Conservation (phyloP, 1,284 basidiomycete genomes). For the Xerocomus amazonicus region DNA sequence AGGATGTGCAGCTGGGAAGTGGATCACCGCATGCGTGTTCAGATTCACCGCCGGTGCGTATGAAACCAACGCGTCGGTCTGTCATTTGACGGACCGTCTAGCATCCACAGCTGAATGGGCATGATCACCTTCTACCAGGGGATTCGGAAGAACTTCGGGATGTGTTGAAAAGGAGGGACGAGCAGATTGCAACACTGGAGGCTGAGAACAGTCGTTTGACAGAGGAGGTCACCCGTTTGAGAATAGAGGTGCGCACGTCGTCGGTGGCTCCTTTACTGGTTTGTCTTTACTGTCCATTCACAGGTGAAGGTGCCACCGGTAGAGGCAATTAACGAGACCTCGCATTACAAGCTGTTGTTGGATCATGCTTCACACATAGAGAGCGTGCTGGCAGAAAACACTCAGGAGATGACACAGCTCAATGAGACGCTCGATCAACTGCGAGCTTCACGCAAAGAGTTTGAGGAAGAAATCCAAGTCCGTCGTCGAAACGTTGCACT, state of each 20-base stretch:
- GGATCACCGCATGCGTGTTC: conserved; percentile 15
- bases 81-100: conserved; percentile 11
- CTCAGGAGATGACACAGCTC: conserved; percentile 36
- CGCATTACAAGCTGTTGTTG: conserved; percentile 47
- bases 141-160: conserved; percentile 41
- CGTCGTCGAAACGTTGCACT: conserved; percentile 16
- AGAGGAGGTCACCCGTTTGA: conserved; percentile 40
- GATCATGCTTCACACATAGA: conserved; percentile 45
- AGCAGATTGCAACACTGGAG: conserved; percentile 38
- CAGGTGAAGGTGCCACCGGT: conserved; percentile 46
- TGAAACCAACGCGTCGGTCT: conserved; percentile 27
- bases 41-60: conserved; percentile 62
- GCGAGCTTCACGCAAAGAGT: conserved; percentile 40
- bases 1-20: conserved; percentile 30
- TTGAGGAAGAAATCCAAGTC: conserved; percentile 47
- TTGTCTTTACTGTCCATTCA: conserved; percentile 11
- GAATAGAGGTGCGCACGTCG: conserved; percentile 41
- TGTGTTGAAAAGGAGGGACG: conserved; percentile 35
- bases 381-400: conserved; percentile 36
- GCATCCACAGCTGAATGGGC: conserved; percentile 27
- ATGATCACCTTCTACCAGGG: conserved; percentile 21
- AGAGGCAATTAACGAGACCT: conserved; percentile 44
- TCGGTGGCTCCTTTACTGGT: not conserved
- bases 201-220: conserved; percentile 41
- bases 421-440: conserved; percentile 41